phyloP scores from a whole-genome alignment of 2,329 filamentous ascomycete genomes.

The Neopestalotiopsis clavispora region DNA sequence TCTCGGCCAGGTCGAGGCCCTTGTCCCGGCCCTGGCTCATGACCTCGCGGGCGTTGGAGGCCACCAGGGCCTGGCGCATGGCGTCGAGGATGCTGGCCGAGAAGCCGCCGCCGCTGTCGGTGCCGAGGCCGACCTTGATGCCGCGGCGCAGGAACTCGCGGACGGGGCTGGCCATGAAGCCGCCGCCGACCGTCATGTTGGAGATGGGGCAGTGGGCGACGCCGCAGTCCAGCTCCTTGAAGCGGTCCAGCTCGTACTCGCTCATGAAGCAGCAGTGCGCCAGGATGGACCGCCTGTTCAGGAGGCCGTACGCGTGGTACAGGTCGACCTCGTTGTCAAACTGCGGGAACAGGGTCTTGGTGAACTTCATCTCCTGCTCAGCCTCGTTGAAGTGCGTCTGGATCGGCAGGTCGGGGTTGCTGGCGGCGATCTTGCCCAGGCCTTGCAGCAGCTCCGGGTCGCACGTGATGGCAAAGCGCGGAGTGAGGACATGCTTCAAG shows the following conservation, averaged over 20 bases:
- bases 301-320: slow-evolving; percentile 59
- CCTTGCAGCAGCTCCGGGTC: slow-evolving; percentile 56
- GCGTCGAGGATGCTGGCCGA: slow-evolving; percentile 63
- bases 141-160: slow-evolving; percentile 60
- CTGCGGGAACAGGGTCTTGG: slow-evolving; percentile 58
- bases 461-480: slow-evolving; percentile 67
- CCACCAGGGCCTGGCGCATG: slow-evolving; percentile 63
- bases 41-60: slow-evolving; percentile 52
- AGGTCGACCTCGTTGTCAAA: slow-evolving; percentile 64
- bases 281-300: slow-evolving; percentile 62
- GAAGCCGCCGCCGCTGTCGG: slow-evolving; percentile 68
- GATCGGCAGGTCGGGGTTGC: slow-evolving; percentile 56
- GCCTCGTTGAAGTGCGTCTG: slow-evolving; percentile 74
- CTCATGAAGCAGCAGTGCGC: slow-evolving; percentile 70
- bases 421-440: slow-evolving; percentile 56
- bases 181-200: slow-evolving; percentile 67
- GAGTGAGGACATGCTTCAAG: slow-evolving; percentile 58
- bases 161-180: slow-evolving; percentile 66
- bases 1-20: slow-evolving; percentile 53
- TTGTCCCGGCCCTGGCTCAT: slow-evolving; percentile 45
- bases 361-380: slow-evolving; percentile 61
- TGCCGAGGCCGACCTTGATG: slow-evolving; percentile 71
- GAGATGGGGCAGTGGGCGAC: slow-evolving; percentile 69
- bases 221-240: slow-evolving; percentile 56
- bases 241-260: slow-evolving; percentile 55